Evolutionary conservation across 2,329 filamentous ascomycete species (phyloP).

Genomic region (Penicillium sp.): DNA sequence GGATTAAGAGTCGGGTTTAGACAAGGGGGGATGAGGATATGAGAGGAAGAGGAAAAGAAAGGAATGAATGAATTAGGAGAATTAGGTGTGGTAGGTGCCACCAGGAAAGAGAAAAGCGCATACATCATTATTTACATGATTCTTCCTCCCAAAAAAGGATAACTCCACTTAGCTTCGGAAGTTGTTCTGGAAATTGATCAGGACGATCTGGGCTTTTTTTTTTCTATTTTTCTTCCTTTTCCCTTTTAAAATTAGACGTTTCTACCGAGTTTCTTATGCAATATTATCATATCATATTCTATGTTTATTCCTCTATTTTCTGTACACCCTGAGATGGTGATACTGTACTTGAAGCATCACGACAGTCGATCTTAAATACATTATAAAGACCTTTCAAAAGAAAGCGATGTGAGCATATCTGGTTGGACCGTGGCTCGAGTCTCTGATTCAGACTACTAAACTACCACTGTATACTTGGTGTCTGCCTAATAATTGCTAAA

Average conservation of each 20-base stretch:
- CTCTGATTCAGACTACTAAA: too few relatives aligned
- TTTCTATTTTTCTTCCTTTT: not conserved
- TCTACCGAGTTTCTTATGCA: not conserved
- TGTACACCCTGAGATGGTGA: too few relatives aligned
- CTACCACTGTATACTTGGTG: not conserved
- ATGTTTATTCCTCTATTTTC: not conserved
- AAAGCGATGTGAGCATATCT: too few relatives aligned
- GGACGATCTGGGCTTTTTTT: conserved; percentile 10
- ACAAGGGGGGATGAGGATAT: conserved; percentile 1
- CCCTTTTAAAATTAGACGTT: conserved; percentile 1
- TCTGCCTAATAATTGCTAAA: conserved; percentile 7
- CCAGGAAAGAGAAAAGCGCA: conserved; percentile 12
- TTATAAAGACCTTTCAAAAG: too few relatives aligned
- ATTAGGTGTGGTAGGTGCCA: conserved; percentile 40
- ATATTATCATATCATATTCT: not conserved
- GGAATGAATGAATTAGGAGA: conserved; percentile 17
- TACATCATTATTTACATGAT: conserved; percentile 31
- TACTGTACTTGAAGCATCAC: too few relatives aligned
- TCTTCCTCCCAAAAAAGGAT: too few relatives aligned
- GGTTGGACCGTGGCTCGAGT: too few relatives aligned
- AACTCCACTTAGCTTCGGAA: conserved; percentile 8
- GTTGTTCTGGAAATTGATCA: conserved; percentile 20
- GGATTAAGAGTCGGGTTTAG: not conserved
- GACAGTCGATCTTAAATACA: too few relatives aligned
- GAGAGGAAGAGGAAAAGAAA: conserved; percentile 16